Evolutionary conservation across 352 stramenopile genomes (phyloP).

Genomic region (Thraustotheca clavata): DNA sequence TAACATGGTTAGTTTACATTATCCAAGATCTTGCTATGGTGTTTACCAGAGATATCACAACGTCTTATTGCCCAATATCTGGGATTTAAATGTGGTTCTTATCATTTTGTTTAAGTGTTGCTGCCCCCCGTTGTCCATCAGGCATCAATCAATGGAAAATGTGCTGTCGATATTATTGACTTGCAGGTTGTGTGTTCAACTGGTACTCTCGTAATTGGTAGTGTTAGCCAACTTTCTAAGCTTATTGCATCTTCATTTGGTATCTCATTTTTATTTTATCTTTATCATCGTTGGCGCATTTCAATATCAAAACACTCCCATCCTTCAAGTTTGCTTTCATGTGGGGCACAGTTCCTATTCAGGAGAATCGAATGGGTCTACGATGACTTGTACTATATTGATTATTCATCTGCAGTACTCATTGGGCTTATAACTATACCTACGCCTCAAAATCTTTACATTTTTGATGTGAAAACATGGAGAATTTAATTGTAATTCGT

Average conservation of each 20-base stretch:
- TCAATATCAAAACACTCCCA: neutral
- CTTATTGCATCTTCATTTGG: neutral
- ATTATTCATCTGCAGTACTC: constrained; percentile 4
- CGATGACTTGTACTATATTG: constrained; percentile 14
- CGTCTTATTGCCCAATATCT: neutral
- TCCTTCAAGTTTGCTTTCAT: neutral
- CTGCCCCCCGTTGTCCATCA: neutral
- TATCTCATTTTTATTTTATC: neutral
- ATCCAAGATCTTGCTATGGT: constrained; percentile 2
- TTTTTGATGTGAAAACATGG: neutral
- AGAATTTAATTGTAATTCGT: too few species aligned
- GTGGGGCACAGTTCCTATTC: constrained; percentile 13
- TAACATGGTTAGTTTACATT: constrained; percentile 15
- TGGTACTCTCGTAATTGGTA: constrained; percentile 1
- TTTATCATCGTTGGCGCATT: neutral
- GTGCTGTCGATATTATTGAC: neutral
- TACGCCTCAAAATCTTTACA: too few species aligned
- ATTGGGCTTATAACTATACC: constrained; percentile 15
- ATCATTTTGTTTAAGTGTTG: neutral
- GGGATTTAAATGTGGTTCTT: neutral
- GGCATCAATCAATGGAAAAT: neutral
- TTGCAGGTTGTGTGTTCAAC: constrained; percentile 1
- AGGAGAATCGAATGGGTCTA: neutral
- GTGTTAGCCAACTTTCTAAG: neutral
- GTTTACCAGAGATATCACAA: constrained; percentile 3